These are phyloP conservation scores for Inosperma sp. DNA, from an alignment of 768 basidiomycete genomes.

Conservation along the genomic window DNA sequence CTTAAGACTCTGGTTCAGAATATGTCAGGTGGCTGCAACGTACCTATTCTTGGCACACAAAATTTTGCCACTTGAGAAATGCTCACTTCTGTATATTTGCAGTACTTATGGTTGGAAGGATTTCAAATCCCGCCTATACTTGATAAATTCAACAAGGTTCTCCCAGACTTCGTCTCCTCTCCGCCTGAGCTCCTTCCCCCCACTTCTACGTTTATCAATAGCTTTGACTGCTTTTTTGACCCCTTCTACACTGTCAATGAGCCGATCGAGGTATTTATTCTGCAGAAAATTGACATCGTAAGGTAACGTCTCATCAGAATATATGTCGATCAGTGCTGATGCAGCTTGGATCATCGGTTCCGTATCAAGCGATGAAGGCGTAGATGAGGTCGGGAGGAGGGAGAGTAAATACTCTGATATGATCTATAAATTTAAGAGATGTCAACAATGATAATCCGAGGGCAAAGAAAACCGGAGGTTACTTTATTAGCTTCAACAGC, in stretches of 20 bases:
- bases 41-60: too few species aligned
- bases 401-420: constrained; percentile 67
- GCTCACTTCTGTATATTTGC: too few species aligned
- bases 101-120: too few species aligned
- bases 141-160: constrained; percentile 70
- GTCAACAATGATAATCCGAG: constrained; percentile 1
- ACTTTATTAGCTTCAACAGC: constrained; percentile 66
- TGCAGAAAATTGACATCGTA: constrained; percentile 81
- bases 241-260: constrained; percentile 57
- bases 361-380: constrained; percentile 42
- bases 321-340: constrained; percentile 88
- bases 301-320: constrained; percentile 76
- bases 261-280: constrained; percentile 49
- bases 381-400: constrained; percentile 44
- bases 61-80: too few species aligned
- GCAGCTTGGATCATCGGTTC: constrained; percentile 74
- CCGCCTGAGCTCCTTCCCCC: constrained; percentile 57
- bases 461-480: constrained; percentile 11
- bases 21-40: too few species aligned
- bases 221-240: constrained; percentile 57
- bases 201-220: constrained; percentile 64
- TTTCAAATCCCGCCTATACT: constrained; percentile 60
- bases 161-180: constrained; percentile 74
- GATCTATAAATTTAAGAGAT: constrained; percentile 32
- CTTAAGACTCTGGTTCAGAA: too few species aligned